Percentiles rank a stretch among this genome's conserved stretches.
Evolutionary conservation across 106 monocot species (phyloP).

Genomic region (Dendrobium nobile): DNA sequence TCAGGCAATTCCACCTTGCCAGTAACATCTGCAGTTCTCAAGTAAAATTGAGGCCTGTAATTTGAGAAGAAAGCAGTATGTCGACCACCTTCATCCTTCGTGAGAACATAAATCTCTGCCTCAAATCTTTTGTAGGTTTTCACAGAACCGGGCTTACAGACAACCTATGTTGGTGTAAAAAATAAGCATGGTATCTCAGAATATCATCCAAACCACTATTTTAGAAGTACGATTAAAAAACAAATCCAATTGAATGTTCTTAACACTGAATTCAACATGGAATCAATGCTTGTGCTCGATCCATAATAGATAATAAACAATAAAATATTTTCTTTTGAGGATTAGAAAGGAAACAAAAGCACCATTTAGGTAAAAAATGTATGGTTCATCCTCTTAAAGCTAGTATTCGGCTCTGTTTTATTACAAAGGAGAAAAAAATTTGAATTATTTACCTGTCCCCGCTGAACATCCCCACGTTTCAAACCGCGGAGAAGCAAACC

Average conservation of each 20-base stretch:
- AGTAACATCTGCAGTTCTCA: constrained; percentile 95
- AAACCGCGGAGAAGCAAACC: constrained; percentile 94
- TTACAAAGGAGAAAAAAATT: not conserved
- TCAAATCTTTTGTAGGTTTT: constrained; percentile 94
- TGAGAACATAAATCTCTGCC: constrained; percentile 94
- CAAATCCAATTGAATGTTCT: too few species aligned
- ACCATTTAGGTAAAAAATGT: not conserved
- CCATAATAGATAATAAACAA: too few species aligned
- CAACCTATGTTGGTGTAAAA: constrained; percentile 38
- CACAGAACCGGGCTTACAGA: constrained; percentile 78
- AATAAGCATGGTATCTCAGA: not conserved
- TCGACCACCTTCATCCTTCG: constrained; percentile 97
- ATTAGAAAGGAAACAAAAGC: too few species aligned
- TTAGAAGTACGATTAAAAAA: not conserved
- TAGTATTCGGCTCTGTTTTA: not conserved
- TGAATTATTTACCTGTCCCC: constrained; percentile 65
- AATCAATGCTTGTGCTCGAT: too few species aligned
- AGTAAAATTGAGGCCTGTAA: constrained; percentile 93
- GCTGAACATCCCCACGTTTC: constrained; percentile 93
- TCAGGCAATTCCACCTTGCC: constrained; percentile 95
- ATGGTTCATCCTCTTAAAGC: not conserved
- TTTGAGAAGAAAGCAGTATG: constrained; percentile 96
- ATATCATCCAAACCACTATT: not conserved
- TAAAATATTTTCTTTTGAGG: too few species aligned
- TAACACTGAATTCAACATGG: too few species aligned